These are phyloP conservation scores for Mycosphaerella sp. DNA, from an alignment of 2,329 filamentous ascomycete species.

Conservation along the genomic window DNA sequence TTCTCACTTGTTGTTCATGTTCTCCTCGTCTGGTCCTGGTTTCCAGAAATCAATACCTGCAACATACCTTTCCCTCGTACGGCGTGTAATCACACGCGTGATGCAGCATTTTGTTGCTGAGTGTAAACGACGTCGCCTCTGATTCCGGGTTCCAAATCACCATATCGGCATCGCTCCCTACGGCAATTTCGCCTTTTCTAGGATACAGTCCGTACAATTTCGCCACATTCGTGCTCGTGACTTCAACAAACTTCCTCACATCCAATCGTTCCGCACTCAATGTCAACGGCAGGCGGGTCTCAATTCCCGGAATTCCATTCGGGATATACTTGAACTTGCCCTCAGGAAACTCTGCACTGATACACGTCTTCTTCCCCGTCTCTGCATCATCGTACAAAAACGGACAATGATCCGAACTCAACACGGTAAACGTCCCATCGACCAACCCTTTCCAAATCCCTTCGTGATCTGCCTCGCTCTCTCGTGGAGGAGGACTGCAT, in stretches of 20 bases:
- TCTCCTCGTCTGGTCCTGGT: too few species aligned
- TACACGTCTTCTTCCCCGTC: slow-evolving; percentile 45
- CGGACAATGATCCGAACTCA: slow-evolving; percentile 48
- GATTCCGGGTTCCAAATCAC: slow-evolving; percentile 40
- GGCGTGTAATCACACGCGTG: slow-evolving; percentile 56
- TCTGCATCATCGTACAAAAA: slow-evolving; percentile 46
- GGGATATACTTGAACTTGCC: slow-evolving; percentile 42
- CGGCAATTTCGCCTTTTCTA: slow-evolving; percentile 47
- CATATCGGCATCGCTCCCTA: slow-evolving; percentile 50
- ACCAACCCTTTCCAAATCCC: slow-evolving; percentile 47
- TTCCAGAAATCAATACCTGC: not conserved
- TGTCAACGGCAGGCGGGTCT: not conserved
- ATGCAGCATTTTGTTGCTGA: slow-evolving; percentile 51
- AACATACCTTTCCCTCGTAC: slow-evolving; percentile 44
- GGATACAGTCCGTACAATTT: slow-evolving; percentile 53
- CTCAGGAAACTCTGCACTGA: slow-evolving; percentile 41
- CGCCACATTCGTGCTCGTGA: slow-evolving; percentile 50
- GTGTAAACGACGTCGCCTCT: slow-evolving; percentile 42
- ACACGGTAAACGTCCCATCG: slow-evolving; percentile 49
- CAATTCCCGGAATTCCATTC: not conserved
- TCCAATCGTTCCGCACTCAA: slow-evolving; percentile 39
- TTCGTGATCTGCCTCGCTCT: slow-evolving; percentile 43
- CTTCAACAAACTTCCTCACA: slow-evolving; percentile 48
- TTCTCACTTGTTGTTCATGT: not conserved
- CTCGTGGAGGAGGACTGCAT: slow-evolving; percentile 49